Evolutionary conservation across 768 basidiomycete genomes (phyloP), one percentile per base, ranked within the genome.

Genomic region (Russula sp.): DNA sequence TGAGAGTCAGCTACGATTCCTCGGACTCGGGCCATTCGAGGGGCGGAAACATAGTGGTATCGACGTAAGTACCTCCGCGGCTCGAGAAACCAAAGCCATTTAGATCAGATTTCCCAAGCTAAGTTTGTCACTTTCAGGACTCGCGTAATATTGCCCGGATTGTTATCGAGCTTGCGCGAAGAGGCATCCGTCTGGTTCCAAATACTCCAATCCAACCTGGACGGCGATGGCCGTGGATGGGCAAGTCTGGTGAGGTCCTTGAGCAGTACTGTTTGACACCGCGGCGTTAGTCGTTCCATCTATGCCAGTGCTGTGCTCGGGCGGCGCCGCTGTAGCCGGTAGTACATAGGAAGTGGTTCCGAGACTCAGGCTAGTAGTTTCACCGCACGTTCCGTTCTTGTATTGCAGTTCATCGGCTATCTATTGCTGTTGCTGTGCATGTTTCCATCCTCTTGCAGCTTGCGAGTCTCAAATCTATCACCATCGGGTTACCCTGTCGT

Each of bases 41-140:
- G 95, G 96, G 24, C 84, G 90, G 69, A 80, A 85, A 61, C 96
- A 98, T 75, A 85, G 85, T 71, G 96, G 96, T 26, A 89, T 96
- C 40, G 93, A 94, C 76, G 95, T 94, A 66, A 79, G 90, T 85
- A 50, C 55, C 61, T 14, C 38, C 22, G 22, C 20, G 22, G 24
- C 11, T 5, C 16, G 38, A 40, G 38, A 40, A 40, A 18, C 40
- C 2, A 26, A 38, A 40, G 38, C 40, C 2, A 26, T 51, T 40
- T 42, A 30, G 34, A 32, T 34, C 61, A 44, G 14, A 54, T 40
- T 3, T 50, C 58, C 63, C 13, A 52, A 38, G n/a, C 51, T 30
- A 18, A 13, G 8, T 11, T 28, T 28, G 11, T 18, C 52, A 22
- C 5, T 46, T 34, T n/a, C 61, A 95, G 93, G 94, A 99, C 76